Base-by-base conservation (phyloP, 441 rosid genomes). In the Pelargonium myrrhifolium region DNA sequence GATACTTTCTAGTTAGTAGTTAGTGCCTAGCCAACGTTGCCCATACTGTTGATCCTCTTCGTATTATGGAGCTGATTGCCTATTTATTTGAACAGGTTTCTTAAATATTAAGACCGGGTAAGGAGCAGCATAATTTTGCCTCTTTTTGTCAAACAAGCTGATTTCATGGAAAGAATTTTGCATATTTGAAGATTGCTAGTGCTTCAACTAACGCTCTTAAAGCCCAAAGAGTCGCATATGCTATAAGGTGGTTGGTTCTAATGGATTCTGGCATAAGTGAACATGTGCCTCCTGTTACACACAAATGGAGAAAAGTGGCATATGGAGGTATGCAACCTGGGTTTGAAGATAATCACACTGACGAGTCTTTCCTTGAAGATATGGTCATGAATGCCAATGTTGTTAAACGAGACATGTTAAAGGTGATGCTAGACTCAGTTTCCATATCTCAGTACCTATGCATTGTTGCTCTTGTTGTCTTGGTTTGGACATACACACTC, bases 301-400 rank as follows among this genome's bases (percentile, higher is more conserved):
- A 75, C 24, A 82, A 75, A 76, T 92, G 96, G 98, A 85, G 87
- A 40, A 92, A 92, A 84, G 90, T 87, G 43, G 96, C 91, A 0
- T 88, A 86, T 70, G 96, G 96, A 76, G 95, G 95, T 64, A 88
- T 88, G 98, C 93, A 92, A 69, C 87, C 80, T 14, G 95, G 93
- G 5, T 88, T 80, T 71, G 93, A 88, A 45, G 96, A 89, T 84
- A 92, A 92, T 68, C 83, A 88, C 83, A 84, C 92, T 0, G 96
- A 84, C 37, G 92, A 84, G 14, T 85, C 93, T 0, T 92, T 89
- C 79, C 90, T 89, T 1, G 93, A 84, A 62, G 89, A 80, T 22
- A 85, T 92, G 98, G 96, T 92, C 31, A 88, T 77, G 91, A 92
- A 92, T 69, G 91, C 96, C 10, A 89, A 79, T 69, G 96, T 89